phyloP scores from a whole-genome alignment of 2,329 filamentous ascomycete species.

The Beauveria rudraprayagi region DNA sequence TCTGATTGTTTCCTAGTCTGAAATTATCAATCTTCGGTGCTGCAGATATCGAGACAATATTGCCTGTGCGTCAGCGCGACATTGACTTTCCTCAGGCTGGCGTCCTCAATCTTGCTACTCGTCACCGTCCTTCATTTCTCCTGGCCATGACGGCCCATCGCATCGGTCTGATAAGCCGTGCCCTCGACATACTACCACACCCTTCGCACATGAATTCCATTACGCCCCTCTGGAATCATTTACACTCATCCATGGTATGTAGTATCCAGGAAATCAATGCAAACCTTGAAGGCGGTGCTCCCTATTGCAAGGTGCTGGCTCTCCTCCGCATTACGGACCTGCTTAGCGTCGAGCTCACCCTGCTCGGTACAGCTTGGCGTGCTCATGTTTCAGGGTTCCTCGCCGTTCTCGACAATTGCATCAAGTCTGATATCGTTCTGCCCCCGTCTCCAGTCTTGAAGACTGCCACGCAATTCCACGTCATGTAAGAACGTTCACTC shows the following conservation, averaged over 20 bases:
- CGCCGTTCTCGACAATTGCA: neutral
- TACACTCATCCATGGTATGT: neutral
- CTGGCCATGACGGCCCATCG: neutral
- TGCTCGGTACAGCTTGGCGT: constrained; percentile 1
- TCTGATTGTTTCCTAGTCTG: too few relatives aligned
- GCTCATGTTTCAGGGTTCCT: neutral
- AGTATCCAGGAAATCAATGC: neutral
- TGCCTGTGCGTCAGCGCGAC: neutral
- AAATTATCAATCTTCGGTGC: neutral
- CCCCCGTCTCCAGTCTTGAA: neutral
- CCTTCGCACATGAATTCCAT: neutral
- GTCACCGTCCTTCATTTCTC: neutral
- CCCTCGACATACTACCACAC: neutral
- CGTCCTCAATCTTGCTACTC: neutral
- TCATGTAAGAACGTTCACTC: neutral
- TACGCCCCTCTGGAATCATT: neutral
- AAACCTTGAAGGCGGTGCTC: neutral
- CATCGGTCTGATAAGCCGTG: neutral
- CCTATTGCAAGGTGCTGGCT: neutral
- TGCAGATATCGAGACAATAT: neutral
- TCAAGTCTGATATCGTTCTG: neutral
- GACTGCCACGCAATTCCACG: neutral
- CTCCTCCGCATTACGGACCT: constrained; percentile 1
- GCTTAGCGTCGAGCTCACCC: neutral
- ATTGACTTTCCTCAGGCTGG: neutral